Conservation (phyloP, 768 basidiomycete species). For the Phaffia australis region DNA sequence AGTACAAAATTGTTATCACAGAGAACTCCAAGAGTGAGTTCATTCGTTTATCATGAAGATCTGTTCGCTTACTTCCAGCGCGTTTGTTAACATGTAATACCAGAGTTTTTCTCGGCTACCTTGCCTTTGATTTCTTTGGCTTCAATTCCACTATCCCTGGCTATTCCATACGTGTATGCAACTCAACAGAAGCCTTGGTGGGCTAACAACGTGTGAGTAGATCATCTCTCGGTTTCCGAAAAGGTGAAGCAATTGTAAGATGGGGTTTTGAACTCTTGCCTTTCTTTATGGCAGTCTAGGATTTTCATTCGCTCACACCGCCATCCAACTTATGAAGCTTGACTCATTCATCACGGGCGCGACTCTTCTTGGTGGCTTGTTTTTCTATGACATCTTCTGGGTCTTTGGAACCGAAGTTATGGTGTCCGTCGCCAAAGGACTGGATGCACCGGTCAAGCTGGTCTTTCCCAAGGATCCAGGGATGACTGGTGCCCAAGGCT, state of each 20-base stretch:
- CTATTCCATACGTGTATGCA: conserved; percentile 57
- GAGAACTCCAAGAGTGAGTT: conserved; percentile 1
- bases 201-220: conserved; percentile 53
- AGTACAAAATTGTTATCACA: conserved; percentile 7
- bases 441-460: conserved; percentile 81
- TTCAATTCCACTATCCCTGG: conserved; percentile 43
- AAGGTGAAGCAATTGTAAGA: not conserved
- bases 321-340: conserved; percentile 64
- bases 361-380: conserved; percentile 69
- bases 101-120: conserved; percentile 36
- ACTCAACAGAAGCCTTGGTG: conserved; percentile 50
- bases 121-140: conserved; percentile 43
- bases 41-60: conserved; percentile 33
- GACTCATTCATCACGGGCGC: conserved; percentile 83
- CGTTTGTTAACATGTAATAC: not conserved
- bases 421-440: conserved; percentile 78
- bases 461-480: conserved; percentile 63
- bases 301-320: conserved; percentile 69
- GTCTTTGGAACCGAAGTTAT: conserved; percentile 74
- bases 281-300: conserved; percentile 35
- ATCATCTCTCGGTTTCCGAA: not conserved
- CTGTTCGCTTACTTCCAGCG: conserved; percentile 2
- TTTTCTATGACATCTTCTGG: conserved; percentile 62
- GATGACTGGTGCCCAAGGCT: conserved; percentile 49
- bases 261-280: not conserved